Base-by-base conservation (phyloP, 352 stramenopile species). In the Globisporangium echinulatum region DNA sequence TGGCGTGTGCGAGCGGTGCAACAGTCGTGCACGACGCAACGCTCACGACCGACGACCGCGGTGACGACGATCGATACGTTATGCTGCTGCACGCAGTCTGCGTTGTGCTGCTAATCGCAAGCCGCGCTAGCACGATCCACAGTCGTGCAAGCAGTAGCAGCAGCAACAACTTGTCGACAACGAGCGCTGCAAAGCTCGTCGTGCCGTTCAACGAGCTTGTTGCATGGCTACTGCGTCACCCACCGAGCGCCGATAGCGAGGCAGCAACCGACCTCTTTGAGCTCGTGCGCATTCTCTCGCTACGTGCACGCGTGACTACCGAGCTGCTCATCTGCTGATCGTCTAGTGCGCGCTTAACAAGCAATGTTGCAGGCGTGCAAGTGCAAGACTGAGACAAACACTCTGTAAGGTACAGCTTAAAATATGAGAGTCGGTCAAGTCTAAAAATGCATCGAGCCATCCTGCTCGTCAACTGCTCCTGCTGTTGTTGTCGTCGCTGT, bases 61-160 rank as follows among this genome's bases (percentile, higher is more conserved):
- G 80, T 37, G 81, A 91, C 64, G 85, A 94, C 47, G 85, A 94
- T 49, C 74, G 71, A 19, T 92, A 89, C 53, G 70, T 90, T 8
- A 82, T 92, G 81, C 64, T 92, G 44, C 67, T 94, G 44, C 85
- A 94, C 53, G 62, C 85, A 1, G 64, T 79, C 4, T 90, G 77
- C 59, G 73, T 89, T 25, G 66, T 94, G 38, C 65, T 92, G 52
- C 74, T 92, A 50, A 85, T 94, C 37, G 68, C 61, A 1, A 88
- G 77, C 55, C 74, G 82, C 25, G 77, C 82, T 11, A 67, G 14
- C 72, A 17, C 25, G 5, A 53, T n/a, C 2, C n/a, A 0, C 25
- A 49, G 14, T 4, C 46, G 17, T 7, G 14, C n/a, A 15, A 78
- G 42, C 59, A 63, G 13, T 69, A 76, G n/a, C 67, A 51, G 13